These are phyloP conservation scores for Mangifera indica DNA, from an alignment of 345 rosid species.

Conservation along the genomic window DNA sequence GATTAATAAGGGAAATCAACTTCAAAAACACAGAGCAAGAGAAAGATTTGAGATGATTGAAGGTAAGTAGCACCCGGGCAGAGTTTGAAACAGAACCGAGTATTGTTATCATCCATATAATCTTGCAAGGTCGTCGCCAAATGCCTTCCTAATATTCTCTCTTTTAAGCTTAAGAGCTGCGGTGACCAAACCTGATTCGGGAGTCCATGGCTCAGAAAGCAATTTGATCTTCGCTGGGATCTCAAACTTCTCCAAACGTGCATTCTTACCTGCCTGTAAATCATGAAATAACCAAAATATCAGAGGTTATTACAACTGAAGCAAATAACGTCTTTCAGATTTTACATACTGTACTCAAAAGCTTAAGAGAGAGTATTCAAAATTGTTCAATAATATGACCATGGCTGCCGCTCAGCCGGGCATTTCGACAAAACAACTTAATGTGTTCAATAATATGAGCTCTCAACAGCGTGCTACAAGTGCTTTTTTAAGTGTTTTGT, in stretches of 20 bases:
- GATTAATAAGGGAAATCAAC: too few relatives aligned
- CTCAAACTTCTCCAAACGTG: conserved; percentile 82
- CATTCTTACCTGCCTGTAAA: conserved; percentile 68
- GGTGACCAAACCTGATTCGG: conserved; percentile 86
- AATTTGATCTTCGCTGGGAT: conserved; percentile 83
- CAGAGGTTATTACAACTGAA: neutral
- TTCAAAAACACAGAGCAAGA: neutral
- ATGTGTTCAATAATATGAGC: too few relatives aligned
- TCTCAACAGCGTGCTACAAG: too few relatives aligned
- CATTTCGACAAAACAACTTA: too few relatives aligned
- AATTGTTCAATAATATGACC: neutral
- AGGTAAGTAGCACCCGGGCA: neutral
- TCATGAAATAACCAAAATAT: neutral
- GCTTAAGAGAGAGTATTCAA: neutral
- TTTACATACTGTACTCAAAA: neutral
- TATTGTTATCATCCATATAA: conserved; percentile 44
- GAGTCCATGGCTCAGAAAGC: conserved; percentile 85
- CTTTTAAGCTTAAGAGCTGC: conserved; percentile 95
- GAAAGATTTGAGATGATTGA: neutral
- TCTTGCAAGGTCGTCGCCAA: conserved; percentile 67
- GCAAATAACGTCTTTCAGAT: neutral
- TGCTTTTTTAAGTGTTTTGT: too few relatives aligned
- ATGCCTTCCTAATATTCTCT: conserved; percentile 69
- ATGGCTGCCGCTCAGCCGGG: too few relatives aligned
- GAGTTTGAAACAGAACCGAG: neutral